Evolutionary conservation across 495 filamentous ascomycete genomes (phyloP), one percentile per base, ranked within the genome.

Genomic region (Penicillium macrosclerotiorum): DNA sequence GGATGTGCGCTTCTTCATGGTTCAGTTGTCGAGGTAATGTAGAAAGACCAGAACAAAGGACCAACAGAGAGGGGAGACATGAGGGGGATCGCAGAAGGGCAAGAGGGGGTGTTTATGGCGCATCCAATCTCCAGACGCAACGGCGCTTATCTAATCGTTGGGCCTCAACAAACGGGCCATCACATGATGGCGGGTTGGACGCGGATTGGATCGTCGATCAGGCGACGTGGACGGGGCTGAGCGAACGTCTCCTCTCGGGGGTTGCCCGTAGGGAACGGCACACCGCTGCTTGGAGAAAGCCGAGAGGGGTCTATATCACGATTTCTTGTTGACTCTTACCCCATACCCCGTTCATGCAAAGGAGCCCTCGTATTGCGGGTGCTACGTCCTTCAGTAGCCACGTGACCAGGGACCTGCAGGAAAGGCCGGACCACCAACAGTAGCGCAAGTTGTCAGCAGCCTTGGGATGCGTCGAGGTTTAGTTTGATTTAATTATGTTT

Each of bases 1-100:
- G n/a, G 55, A 47, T 33, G 34, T 39, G 45, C 33, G 54, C 34
- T 58, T 61, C 57, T 53, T 60, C 53, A 57, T 60, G 31, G 19
- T 20, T 31, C 16, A 32, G 25, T 14, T 13, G 1, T 12, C 23
- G 25, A 5, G 18, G 8, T 8, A 2, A 11, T 30, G 1, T 19
- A 37, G 34, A 9, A 26, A 26, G 27, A 23, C 3, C 4, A 27
- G 23, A 27, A 27, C 20, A 27, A 25, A 40, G 14, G 37, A 27
- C 8, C 5, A 2, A 14, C 5, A 13, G 17, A 27, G 7, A 27
- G 24, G n/a, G n/a, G 25, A 40, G 25, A 40, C 37, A 25, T 40
- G 36, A 14, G 37, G 37, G 45, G 37, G 13, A 26, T 37, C 19
- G 20, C 39, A 42, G n/a, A 18, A 12, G 31, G 26, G 38, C 13